phyloP scores from a whole-genome alignment of 2,329 filamentous ascomycete species.

The Myriangium duriaei region DNA sequence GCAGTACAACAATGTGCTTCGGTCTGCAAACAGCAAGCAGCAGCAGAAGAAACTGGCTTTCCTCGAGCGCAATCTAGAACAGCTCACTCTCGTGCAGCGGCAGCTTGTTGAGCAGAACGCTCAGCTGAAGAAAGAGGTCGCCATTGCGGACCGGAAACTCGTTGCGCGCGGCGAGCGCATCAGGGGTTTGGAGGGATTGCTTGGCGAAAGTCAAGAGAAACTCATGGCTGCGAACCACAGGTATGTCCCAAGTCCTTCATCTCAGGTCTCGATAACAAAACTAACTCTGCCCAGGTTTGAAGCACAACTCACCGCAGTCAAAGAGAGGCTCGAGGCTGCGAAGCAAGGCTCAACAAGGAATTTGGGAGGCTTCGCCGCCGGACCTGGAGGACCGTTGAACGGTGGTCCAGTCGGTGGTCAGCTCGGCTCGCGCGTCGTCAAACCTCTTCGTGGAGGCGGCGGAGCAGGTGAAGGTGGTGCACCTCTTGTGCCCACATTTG shows the following conservation, averaged over 20 bases:
- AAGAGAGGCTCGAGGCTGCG: conserved; percentile 90
- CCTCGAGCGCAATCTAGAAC: conserved; percentile 93
- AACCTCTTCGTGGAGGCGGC: conserved; percentile 46
- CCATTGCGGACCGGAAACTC: conserved; percentile 93
- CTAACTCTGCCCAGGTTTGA: conserved; percentile 59
- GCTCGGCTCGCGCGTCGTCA: conserved; percentile 53
- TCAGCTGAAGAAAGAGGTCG: conserved; percentile 95
- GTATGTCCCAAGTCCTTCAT: conserved; percentile 44
- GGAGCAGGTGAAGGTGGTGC: conserved; percentile 25
- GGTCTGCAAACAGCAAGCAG: conserved; percentile 91
- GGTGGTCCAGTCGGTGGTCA: conserved; percentile 43
- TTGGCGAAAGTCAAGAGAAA: conserved; percentile 98
- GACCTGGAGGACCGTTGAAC: conserved; percentile 22
- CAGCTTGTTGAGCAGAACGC: conserved; percentile 98
- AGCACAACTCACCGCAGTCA: conserved; percentile 89
- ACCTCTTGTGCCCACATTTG: conserved; percentile 30
- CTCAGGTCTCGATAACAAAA: too few relatives aligned
- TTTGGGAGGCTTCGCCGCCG: conserved; percentile 31
- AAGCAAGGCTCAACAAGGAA: conserved; percentile 85
- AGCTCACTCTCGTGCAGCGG: conserved; percentile 91
- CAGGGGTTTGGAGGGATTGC: conserved; percentile 76
- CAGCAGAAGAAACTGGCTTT: conserved; percentile 99
- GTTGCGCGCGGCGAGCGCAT: conserved; percentile 96
- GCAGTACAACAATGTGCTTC: conserved; percentile 97
- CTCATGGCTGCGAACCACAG: conserved; percentile 93